Percentiles rank a stretch among this genome's conserved stretches.
These are phyloP conservation scores for Sporothrix pseudoabietina DNA, from an alignment of 2,329 filamentous ascomycete species.

Conservation along the genomic window DNA sequence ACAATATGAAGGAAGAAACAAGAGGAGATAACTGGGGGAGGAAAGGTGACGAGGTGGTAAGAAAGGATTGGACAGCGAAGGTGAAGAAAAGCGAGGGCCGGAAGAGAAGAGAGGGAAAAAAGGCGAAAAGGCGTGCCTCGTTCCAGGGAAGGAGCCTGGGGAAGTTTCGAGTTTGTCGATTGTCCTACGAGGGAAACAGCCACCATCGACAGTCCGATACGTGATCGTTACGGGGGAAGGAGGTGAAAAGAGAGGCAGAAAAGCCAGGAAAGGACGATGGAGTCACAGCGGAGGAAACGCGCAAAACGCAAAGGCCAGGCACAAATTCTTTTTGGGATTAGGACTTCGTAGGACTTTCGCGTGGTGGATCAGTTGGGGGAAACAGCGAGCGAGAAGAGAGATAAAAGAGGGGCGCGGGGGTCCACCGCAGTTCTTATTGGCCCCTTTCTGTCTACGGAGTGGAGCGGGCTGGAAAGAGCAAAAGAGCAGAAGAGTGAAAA, in stretches of 20 bases:
- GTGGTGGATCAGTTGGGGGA: conserved; percentile 23
- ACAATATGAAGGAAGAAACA: neutral
- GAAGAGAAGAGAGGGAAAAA: neutral
- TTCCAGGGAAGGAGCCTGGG: conserved; percentile 1
- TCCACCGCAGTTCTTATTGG: neutral
- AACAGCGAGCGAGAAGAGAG: neutral
- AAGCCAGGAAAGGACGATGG: neutral
- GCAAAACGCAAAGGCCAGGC: conserved; percentile 13
- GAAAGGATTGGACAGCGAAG: conserved; percentile 6
- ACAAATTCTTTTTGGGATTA: conserved; percentile 20
- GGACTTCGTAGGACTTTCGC: conserved; percentile 31
- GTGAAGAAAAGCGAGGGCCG: conserved; percentile 2
- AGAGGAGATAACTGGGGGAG: conserved; percentile 2
- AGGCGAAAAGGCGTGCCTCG: conserved; percentile 6
- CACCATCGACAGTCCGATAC: conserved; percentile 3
- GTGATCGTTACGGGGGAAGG: conserved; percentile 1
- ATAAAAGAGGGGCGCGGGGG: neutral
- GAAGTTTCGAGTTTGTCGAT: conserved; percentile 11
- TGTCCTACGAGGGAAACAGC: conserved; percentile 23
- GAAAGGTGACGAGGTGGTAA: neutral
- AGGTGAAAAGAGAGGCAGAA: conserved; percentile 8
- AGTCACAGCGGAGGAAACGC: conserved; percentile 11
- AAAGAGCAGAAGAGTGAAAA: neutral
- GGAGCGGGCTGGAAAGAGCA: neutral
- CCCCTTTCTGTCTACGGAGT: neutral